A percentile compares a stretch with the other conserved stretches of the same genome.
Evolutionary conservation across 2,329 filamentous ascomycete genomes (phyloP).

Genomic region (Ceratocystis lukuohia): DNA sequence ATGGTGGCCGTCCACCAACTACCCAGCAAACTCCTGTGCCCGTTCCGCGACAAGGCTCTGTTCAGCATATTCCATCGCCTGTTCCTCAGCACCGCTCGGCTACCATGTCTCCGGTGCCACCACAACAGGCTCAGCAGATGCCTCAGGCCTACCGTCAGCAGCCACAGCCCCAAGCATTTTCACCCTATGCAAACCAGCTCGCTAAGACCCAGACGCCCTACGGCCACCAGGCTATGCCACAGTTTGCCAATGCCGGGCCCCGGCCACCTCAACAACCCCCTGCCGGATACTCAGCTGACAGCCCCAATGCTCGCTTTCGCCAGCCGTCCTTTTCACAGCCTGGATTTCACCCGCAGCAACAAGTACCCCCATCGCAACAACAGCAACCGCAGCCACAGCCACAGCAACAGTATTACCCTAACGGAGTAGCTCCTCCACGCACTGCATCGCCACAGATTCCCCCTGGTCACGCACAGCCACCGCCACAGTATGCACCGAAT

Average conservation of each 20-base stretch:
- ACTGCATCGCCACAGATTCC: slow-evolving; percentile 35
- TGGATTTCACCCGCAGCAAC: slow-evolving; percentile 27
- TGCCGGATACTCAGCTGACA: slow-evolving; percentile 29
- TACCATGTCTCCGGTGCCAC: slow-evolving; percentile 25
- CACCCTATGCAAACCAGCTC: slow-evolving; percentile 40
- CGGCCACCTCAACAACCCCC: slow-evolving; percentile 9
- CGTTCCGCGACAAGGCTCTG: slow-evolving; percentile 15
- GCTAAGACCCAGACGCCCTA: slow-evolving; percentile 41
- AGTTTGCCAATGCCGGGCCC: slow-evolving; percentile 28
- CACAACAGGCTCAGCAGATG: slow-evolving; percentile 23
- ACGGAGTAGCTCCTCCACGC: slow-evolving; percentile 33
- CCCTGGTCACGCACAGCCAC: slow-evolving; percentile 24
- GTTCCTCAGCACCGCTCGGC: slow-evolving; percentile 21
- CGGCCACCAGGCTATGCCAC: slow-evolving; percentile 37
- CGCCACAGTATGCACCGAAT: not conserved
- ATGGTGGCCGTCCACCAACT: slow-evolving; percentile 14
- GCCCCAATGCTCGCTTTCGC: slow-evolving; percentile 32
- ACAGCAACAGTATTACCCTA: slow-evolving; percentile 28
- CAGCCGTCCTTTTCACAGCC: slow-evolving; percentile 26
- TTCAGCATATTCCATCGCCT: slow-evolving; percentile 17
- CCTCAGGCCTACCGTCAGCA: slow-evolving; percentile 26
- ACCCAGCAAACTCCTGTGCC: slow-evolving; percentile 18
- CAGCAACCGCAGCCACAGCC: slow-evolving; percentile 12
- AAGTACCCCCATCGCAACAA: slow-evolving; percentile 14
- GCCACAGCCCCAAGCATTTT: slow-evolving; percentile 24